Evolutionary conservation across 1,139 yeast genomes (phyloP).

Genomic region (Debaryomycetaceae sp.): DNA sequence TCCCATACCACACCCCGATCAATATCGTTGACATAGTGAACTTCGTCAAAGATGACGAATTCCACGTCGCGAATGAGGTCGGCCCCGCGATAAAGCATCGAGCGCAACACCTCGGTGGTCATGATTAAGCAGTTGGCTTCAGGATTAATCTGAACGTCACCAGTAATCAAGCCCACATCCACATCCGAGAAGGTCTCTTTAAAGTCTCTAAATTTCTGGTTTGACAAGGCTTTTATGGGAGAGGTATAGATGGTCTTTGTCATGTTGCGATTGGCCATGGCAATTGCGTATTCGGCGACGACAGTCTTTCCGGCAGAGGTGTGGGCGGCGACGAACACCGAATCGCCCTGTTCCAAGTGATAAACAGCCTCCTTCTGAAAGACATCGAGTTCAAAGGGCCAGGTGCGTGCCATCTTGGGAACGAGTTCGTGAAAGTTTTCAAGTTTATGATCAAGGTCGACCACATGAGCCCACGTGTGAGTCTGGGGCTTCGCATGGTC

Average conservation of each 20-base stretch:
- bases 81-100: slow-evolving; percentile 94
- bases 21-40: slow-evolving; percentile 92
- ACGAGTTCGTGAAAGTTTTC: slow-evolving; percentile 80
- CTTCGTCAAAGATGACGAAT: slow-evolving; percentile 95
- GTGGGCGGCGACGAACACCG: slow-evolving; percentile 97
- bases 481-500: slow-evolving; percentile 19
- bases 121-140: slow-evolving; percentile 93
- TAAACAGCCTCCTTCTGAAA: slow-evolving; percentile 96
- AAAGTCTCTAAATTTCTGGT: slow-evolving; percentile 90
- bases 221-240: slow-evolving; percentile 85
- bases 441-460: slow-evolving; percentile 72
- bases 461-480: slow-evolving; percentile 86
- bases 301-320: slow-evolving; percentile 92
- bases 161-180: slow-evolving; percentile 93
- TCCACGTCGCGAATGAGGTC: slow-evolving; percentile 95
- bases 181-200: slow-evolving; percentile 67
- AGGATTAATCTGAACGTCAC: slow-evolving; percentile 96
- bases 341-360: slow-evolving; percentile 92
- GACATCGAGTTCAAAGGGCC: slow-evolving; percentile 90
- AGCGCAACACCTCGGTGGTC: slow-evolving; percentile 94
- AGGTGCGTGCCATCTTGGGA: slow-evolving; percentile 85
- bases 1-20: slow-evolving; percentile 99
- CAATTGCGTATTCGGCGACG: slow-evolving; percentile 89
- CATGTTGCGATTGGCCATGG: slow-evolving; percentile 84
- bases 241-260: slow-evolving; percentile 89